These are phyloP conservation scores for Scortechinia acanthostroma DNA, from an alignment of 2,329 filamentous ascomycete genomes.

Conservation along the genomic window DNA sequence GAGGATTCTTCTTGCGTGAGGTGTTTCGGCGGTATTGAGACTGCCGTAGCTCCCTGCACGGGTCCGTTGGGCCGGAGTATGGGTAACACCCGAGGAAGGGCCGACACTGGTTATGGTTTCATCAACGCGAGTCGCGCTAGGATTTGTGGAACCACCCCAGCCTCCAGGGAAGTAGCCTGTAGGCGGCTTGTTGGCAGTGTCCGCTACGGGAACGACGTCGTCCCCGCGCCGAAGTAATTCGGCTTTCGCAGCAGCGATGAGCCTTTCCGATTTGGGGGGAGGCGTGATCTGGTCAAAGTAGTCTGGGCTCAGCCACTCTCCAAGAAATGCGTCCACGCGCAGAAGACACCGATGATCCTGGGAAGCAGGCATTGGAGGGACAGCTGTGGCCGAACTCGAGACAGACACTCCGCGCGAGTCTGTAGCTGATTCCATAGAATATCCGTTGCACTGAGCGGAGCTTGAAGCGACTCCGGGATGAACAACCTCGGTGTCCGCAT, in stretches of 20 bases:
- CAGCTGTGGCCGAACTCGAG: too few species aligned
- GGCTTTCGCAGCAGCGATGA: slow-evolving; percentile 83
- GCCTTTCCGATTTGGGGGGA: slow-evolving; percentile 76
- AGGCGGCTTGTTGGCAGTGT: not conserved
- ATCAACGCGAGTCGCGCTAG: too few species aligned
- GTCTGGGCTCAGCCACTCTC: slow-evolving; percentile 88
- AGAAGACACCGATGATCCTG: slow-evolving; percentile 33
- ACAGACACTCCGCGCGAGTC: not conserved
- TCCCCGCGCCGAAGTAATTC: slow-evolving; percentile 75
- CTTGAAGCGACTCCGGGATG: too few species aligned
- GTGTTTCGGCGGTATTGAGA: not conserved
- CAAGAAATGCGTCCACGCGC: slow-evolving; percentile 83
- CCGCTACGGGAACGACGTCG: slow-evolving; percentile 23
- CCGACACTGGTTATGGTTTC: too few species aligned
- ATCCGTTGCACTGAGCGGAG: too few species aligned
- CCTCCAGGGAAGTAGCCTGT: slow-evolving; percentile 1
- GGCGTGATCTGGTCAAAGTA: slow-evolving; percentile 91
- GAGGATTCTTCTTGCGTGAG: not conserved
- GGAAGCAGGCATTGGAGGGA: too few species aligned
- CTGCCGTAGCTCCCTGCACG: not conserved
- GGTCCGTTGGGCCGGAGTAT: not conserved
- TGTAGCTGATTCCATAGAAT: not conserved
- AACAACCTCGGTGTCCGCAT: too few species aligned
- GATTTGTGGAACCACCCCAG: not conserved
- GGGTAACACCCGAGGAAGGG: slow-evolving; percentile 2